Evolutionary conservation across 768 basidiomycete species (phyloP).

Genomic region (Panus rudis): DNA sequence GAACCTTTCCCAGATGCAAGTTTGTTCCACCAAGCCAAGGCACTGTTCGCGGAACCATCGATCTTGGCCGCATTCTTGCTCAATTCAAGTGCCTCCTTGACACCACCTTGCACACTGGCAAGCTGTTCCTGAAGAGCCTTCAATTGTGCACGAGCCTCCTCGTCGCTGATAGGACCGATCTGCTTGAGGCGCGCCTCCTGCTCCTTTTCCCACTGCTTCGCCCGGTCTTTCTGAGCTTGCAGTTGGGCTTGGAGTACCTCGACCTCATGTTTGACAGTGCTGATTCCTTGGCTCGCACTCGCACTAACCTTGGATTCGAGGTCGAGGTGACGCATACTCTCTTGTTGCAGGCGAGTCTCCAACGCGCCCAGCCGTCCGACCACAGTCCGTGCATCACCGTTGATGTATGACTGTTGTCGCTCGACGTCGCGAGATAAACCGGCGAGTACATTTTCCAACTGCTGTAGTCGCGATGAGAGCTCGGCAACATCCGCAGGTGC

Average conservation of each 20-base stretch:
- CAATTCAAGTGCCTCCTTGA: slow-evolving; percentile 67
- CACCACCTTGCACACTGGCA: slow-evolving; percentile 50
- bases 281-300: slow-evolving; percentile 36
- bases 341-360: slow-evolving; percentile 47
- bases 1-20: slow-evolving; percentile 33
- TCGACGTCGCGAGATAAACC: slow-evolving; percentile 52
- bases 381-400: slow-evolving; percentile 44
- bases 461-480: slow-evolving; percentile 51
- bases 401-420: slow-evolving; percentile 41
- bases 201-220: slow-evolving; percentile 16
- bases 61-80: slow-evolving; percentile 42
- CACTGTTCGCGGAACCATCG: slow-evolving; percentile 26
- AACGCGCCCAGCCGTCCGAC: slow-evolving; percentile 46
- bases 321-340: slow-evolving; percentile 40
- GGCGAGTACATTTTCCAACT: slow-evolving; percentile 57
- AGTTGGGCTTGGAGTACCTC: slow-evolving; percentile 42
- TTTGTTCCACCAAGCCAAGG: slow-evolving; percentile 69
- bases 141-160: slow-evolving; percentile 49
- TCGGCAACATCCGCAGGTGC: slow-evolving; percentile 65
- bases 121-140: slow-evolving; percentile 57
- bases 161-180: slow-evolving; percentile 38
- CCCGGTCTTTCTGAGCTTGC: slow-evolving; percentile 18
- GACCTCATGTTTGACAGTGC: slow-evolving; percentile 48
- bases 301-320: slow-evolving; percentile 41
- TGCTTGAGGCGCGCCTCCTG: slow-evolving; percentile 7